Percentiles rank a stretch among this genome's conserved stretches.
phyloP scores from a whole-genome alignment of 2,329 filamentous ascomycete species.

The Lachnellula willkommii region DNA sequence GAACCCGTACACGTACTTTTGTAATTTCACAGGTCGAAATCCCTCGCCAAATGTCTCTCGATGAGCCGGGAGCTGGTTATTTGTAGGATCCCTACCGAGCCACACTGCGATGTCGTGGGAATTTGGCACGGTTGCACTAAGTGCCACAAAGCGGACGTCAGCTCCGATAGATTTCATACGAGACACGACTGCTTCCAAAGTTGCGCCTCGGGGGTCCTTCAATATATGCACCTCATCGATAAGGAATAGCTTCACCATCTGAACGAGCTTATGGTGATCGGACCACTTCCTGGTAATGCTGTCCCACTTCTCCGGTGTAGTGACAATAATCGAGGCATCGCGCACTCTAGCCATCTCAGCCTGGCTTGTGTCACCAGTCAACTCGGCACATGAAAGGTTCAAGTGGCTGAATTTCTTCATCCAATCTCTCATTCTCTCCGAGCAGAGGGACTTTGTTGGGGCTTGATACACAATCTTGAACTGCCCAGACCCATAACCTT shows the following conservation, averaged over 20 bases:
- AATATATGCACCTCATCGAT: slow-evolving; percentile 87
- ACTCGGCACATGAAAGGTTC: slow-evolving; percentile 64
- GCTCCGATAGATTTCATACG: slow-evolving; percentile 78
- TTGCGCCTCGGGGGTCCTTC: slow-evolving; percentile 73
- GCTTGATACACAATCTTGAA: slow-evolving; percentile 85
- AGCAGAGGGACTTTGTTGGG: slow-evolving; percentile 77
- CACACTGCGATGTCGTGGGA: slow-evolving; percentile 73
- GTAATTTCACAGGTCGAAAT: slow-evolving; percentile 70
- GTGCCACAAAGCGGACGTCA: slow-evolving; percentile 70
- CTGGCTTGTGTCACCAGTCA: slow-evolving; percentile 75
- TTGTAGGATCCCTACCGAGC: slow-evolving; percentile 62
- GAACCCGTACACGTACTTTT: slow-evolving; percentile 73
- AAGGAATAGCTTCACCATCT: slow-evolving; percentile 71
- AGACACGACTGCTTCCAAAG: slow-evolving; percentile 76
- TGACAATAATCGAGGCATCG: slow-evolving; percentile 74
- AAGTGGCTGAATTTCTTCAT: slow-evolving; percentile 64
- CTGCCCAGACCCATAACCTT: slow-evolving; percentile 48
- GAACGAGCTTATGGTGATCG: slow-evolving; percentile 69
- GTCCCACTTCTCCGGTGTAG: slow-evolving; percentile 89
- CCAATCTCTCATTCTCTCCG: slow-evolving; percentile 74
- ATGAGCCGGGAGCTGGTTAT: slow-evolving; percentile 57
- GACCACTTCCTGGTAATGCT: slow-evolving; percentile 84
- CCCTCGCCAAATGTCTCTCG: slow-evolving; percentile 71
- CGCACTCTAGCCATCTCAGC: slow-evolving; percentile 63
- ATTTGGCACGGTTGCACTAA: slow-evolving; percentile 82